phyloP scores from a whole-genome alignment of 108 stramenopile species.

The Pinguiococcus pyrenoidosus region DNA sequence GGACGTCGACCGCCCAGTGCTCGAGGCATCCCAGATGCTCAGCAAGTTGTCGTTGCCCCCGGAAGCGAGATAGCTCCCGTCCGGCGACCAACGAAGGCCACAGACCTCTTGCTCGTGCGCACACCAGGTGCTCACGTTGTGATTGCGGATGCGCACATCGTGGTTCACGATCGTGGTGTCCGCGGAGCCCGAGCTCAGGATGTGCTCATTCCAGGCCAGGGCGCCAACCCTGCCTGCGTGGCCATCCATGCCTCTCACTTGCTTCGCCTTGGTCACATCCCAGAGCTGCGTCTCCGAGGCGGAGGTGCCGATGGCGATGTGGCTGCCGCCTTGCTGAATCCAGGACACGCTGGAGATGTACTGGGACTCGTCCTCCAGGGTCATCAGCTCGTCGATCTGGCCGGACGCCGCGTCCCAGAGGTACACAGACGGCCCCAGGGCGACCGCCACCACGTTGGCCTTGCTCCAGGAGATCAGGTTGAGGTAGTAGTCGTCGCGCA shows the following conservation, averaged over 20 bases:
- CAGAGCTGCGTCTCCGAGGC: constrained; percentile 40
- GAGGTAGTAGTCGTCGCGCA: constrained; percentile 93
- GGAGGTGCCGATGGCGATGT: constrained; percentile 81
- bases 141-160: constrained; percentile 81
- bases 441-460: constrained; percentile 87
- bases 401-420: constrained; percentile 94
- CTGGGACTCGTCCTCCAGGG: constrained; percentile 37
- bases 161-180: constrained; percentile 86
- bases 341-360: constrained; percentile 92
- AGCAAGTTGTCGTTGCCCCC: constrained; percentile 97
- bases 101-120: constrained; percentile 57
- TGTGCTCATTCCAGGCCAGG: constrained; percentile 85
- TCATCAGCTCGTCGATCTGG: constrained; percentile 72
- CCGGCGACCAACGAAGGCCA: constrained; percentile 87
- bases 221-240: constrained; percentile 82
- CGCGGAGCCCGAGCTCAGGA: constrained; percentile 61
- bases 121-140: constrained; percentile 57
- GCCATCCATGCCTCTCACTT: constrained; percentile 64
- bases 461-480: constrained; percentile 82
- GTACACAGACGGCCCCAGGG: constrained; percentile 88
- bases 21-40: constrained; percentile 87
- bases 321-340: constrained; percentile 58
- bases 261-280: constrained; percentile 22
- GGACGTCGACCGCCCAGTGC: background rate
- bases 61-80: constrained; percentile 79